These are phyloP conservation scores for Isabelozyma heimii DNA, from an alignment of 805 yeast genomes.

Conservation along the genomic window DNA sequence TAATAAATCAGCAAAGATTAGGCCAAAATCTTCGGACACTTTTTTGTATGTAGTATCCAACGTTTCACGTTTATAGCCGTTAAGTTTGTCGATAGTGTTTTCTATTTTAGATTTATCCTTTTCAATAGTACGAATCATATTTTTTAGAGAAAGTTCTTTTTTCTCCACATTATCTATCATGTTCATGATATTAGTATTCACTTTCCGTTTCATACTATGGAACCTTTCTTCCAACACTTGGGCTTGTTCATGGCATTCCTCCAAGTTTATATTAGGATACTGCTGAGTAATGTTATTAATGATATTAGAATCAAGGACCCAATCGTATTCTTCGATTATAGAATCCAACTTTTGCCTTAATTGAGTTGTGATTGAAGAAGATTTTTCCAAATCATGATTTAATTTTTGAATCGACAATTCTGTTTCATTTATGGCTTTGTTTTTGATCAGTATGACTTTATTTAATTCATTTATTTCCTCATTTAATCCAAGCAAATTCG, in stretches of 20 bases:
- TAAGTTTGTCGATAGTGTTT: constrained; percentile 78
- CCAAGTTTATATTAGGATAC: constrained; percentile 61
- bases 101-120: constrained; percentile 87
- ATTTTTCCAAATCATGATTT: constrained; percentile 53
- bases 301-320: constrained; percentile 69
- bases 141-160: constrained; percentile 71
- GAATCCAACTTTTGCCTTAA: constrained; percentile 40
- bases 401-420: constrained; percentile 54
- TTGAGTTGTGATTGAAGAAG: constrained; percentile 32
- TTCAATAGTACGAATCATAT: constrained; percentile 83
- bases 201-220: constrained; percentile 72
- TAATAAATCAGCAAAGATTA: constrained; percentile 79
- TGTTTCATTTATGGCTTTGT: constrained; percentile 43
- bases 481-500: constrained; percentile 62
- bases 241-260: constrained; percentile 58
- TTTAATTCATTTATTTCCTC: constrained; percentile 71
- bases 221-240: constrained; percentile 55
- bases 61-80: constrained; percentile 81
- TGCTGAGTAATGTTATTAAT: constrained; percentile 57
- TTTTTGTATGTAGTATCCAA: constrained; percentile 80
- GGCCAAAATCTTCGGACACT: constrained; percentile 87
- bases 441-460: constrained; percentile 40
- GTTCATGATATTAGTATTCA: constrained; percentile 82
- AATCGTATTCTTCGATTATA: constrained; percentile 56
- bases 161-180: constrained; percentile 90